Evolutionary conservation across 2,329 filamentous ascomycete species (phyloP).

Genomic region (Aspergillus tanneri): DNA sequence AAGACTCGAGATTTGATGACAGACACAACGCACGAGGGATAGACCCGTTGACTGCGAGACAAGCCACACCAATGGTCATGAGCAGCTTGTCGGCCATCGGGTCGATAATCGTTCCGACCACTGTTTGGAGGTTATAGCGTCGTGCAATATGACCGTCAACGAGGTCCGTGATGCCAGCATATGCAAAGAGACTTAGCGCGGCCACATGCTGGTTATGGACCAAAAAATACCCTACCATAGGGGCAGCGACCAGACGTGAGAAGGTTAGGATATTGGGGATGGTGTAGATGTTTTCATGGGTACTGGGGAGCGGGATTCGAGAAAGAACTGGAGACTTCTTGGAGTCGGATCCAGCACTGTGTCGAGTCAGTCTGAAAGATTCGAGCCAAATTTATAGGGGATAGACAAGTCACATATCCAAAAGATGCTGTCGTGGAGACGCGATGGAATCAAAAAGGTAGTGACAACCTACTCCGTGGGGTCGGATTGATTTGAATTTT

Average conservation of each 20-base stretch:
- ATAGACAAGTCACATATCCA: not conserved
- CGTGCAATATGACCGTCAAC: conserved; percentile 94
- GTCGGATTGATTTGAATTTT: conserved; percentile 12
- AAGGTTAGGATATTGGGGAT: conserved; percentile 92
- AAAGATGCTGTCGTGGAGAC: not conserved
- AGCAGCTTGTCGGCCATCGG: conserved; percentile 96
- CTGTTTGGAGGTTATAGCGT: conserved; percentile 81
- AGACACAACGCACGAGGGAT: conserved; percentile 64
- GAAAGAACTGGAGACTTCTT: conserved; percentile 37
- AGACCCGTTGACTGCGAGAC: conserved; percentile 76
- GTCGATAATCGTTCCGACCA: conserved; percentile 91
- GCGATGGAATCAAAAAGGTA: not conserved
- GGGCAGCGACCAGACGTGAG: conserved; percentile 77
- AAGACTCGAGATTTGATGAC: not conserved
- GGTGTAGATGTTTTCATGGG: conserved; percentile 91
- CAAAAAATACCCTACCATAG: conserved; percentile 83
- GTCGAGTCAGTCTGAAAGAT: conserved; percentile 7
- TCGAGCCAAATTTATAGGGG: conserved; percentile 6
- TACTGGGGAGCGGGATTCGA: conserved; percentile 29
- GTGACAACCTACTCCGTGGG: conserved; percentile 18
- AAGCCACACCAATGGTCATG: conserved; percentile 90
- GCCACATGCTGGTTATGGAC: conserved; percentile 75
- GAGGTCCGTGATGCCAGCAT: conserved; percentile 87
- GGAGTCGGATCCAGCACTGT: conserved; percentile 19
- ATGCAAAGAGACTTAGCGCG: conserved; percentile 83